Percentiles rank a stretch among this genome's conserved stretches.
phyloP scores from a whole-genome alignment of 139 green algal genomes.

The Picochlorum sp. region DNA sequence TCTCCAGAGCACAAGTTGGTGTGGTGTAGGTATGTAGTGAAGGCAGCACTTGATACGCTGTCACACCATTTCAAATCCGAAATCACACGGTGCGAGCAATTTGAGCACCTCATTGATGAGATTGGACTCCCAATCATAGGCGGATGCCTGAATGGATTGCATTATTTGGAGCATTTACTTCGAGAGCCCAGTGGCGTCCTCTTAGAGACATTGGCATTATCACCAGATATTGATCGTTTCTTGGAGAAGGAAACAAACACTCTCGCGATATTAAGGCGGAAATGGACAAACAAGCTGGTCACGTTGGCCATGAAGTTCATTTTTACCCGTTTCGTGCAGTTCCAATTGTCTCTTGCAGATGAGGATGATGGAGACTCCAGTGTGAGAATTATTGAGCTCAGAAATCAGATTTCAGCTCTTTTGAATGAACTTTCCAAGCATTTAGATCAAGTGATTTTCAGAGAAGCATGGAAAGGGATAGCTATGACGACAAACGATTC shows the following conservation, averaged over 20 bases:
- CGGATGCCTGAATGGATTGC: slow-evolving; percentile 26
- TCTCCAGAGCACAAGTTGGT: not conserved
- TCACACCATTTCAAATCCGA: slow-evolving; percentile 11
- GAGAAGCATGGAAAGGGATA: slow-evolving; percentile 38
- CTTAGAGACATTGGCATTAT: slow-evolving; percentile 16
- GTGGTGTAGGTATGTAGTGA: not conserved
- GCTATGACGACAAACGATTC: slow-evolving; percentile 32
- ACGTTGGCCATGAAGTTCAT: slow-evolving; percentile 34
- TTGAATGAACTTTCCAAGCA: slow-evolving; percentile 20
- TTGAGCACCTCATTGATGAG: slow-evolving; percentile 27
- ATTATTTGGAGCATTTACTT: slow-evolving; percentile 41
- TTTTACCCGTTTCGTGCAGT: slow-evolving; percentile 6
- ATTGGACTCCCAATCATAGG: slow-evolving; percentile 29
- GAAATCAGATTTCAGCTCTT: slow-evolving; percentile 19
- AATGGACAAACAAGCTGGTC: slow-evolving; percentile 44
- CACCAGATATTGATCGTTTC: not conserved
- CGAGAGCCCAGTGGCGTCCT: slow-evolving; percentile 22
- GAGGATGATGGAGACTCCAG: not conserved
- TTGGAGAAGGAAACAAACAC: slow-evolving; percentile 29
- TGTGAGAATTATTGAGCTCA: slow-evolving; percentile 12
- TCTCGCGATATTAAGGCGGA: slow-evolving; percentile 22
- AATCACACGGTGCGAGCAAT: slow-evolving; percentile 25
- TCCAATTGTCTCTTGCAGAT: slow-evolving; percentile 7
- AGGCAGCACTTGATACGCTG: slow-evolving; percentile 14
- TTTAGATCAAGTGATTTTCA: slow-evolving; percentile 43